phyloP scores from a whole-genome alignment of 805 yeast species.

The Metschnikowia rubicola region DNA sequence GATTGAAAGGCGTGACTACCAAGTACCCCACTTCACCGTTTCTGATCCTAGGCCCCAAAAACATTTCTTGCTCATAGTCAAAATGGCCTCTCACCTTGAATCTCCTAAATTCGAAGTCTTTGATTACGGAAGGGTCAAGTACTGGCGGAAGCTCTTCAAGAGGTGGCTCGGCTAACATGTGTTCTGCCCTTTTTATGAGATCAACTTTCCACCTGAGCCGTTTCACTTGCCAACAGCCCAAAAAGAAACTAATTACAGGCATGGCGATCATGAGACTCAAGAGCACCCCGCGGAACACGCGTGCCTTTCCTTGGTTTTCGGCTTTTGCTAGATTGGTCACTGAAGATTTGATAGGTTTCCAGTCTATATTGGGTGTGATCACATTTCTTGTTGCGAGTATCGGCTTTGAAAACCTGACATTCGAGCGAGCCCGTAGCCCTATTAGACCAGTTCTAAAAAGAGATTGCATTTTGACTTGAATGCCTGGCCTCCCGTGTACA shows the following conservation, averaged over 20 bases:
- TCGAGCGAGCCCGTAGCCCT: slow-evolving; percentile 1
- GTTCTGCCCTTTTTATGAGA: slow-evolving; percentile 79
- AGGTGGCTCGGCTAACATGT: slow-evolving; percentile 70
- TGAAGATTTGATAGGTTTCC: slow-evolving; percentile 70
- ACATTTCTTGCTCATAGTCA: slow-evolving; percentile 81
- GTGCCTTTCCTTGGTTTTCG: slow-evolving; percentile 38
- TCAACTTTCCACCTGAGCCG: slow-evolving; percentile 86
- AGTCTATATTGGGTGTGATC: slow-evolving; percentile 72
- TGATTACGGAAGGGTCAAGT: slow-evolving; percentile 61
- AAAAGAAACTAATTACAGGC: slow-evolving; percentile 80
- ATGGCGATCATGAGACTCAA: slow-evolving; percentile 58
- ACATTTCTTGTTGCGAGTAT: slow-evolving; percentile 14
- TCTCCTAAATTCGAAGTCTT: slow-evolving; percentile 77
- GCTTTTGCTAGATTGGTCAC: slow-evolving; percentile 34
- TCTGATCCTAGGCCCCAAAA: slow-evolving; percentile 83
- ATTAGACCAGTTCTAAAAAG: neutral
- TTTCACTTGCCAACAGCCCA: slow-evolving; percentile 92
- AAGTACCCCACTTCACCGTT: slow-evolving; percentile 71
- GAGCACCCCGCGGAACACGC: slow-evolving; percentile 36
- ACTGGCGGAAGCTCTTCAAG: slow-evolving; percentile 61
- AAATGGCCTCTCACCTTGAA: slow-evolving; percentile 76
- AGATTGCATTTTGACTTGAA: neutral
- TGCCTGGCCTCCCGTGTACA: too few relatives aligned
- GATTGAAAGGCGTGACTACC: slow-evolving; percentile 76
- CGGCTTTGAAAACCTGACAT: neutral